Evolutionary conservation across 805 yeast genomes (phyloP), one percentile per base, ranked within the genome.

Genomic region (Barnettozyma californica): DNA sequence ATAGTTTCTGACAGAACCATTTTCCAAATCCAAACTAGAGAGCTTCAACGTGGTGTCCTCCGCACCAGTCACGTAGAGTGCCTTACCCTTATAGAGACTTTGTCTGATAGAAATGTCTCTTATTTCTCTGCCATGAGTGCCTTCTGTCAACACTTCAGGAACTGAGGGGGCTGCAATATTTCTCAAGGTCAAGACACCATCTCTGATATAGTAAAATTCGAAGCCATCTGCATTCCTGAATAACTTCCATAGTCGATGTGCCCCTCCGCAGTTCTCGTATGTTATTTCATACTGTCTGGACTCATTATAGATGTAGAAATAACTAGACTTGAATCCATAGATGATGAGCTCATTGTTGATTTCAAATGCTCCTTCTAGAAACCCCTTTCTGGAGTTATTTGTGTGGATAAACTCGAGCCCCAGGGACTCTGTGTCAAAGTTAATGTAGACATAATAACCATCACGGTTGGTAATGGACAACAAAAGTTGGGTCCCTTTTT

Each of bases 101-200:
- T 75, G 67, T 8, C 78, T 72, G n/a, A 83, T 71, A 2, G 85
- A 74, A 14, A 91, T 70, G 48, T 82, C 87, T 55, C 99, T 74
- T 6, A 92, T 78, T 64, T 94, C 99, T 53, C 98, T 76, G 1
- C 99, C 99, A 64, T 94, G 98, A 1, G 88, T 74, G 0, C 97
- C 97, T 9, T 73, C 68, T 33, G 69, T 69, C 23, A 83, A 58
- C 9, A 71, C 51, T 21, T 64, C 61, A 4, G 70, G 69, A 3
- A 55, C 48, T 1, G 35, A 16, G 1, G 62, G 53, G 33, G 53
- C 55, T 33, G 61, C 56, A 49, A 64, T 66, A 52, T 49, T 56
- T 47, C 73, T 71, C 20, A 77, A 56, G 44, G 67, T 65, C 37
- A 83, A 62, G 16, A 68, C 64, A 5, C 84, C 73, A 23, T 83